Conservation (phyloP, 495 filamentous ascomycete genomes). For the Neurospora tetrasperma region DNA sequence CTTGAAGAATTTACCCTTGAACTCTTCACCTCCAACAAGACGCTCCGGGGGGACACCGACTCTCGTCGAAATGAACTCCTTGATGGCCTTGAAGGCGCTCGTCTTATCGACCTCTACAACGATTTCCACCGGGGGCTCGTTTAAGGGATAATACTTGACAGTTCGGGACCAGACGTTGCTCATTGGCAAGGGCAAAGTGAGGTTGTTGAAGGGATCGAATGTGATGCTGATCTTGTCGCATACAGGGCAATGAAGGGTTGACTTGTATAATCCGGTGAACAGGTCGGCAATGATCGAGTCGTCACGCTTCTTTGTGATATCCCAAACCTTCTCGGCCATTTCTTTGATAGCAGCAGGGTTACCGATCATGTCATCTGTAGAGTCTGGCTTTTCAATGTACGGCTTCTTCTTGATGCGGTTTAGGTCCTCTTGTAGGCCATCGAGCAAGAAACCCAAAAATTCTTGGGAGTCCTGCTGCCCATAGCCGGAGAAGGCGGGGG, state of each 20-base stretch:
- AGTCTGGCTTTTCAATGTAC: slow-evolving; percentile 95
- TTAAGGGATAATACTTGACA: slow-evolving; percentile 64
- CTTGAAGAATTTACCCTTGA: slow-evolving; percentile 71
- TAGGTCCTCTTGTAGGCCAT: slow-evolving; percentile 89
- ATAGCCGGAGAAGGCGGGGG: slow-evolving; percentile 81
- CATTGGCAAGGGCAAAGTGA: slow-evolving; percentile 83
- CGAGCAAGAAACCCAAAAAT: slow-evolving; percentile 91
- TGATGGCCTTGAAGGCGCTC: slow-evolving; percentile 58
- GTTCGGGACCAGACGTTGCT: slow-evolving; percentile 64
- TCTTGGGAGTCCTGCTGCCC: slow-evolving; percentile 97
- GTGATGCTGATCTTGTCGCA: slow-evolving; percentile 97
- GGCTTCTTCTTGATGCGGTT: slow-evolving; percentile 93
- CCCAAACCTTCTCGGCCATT: slow-evolving; percentile 79
- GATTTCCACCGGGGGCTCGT: slow-evolving; percentile 53
- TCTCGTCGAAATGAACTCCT: slow-evolving; percentile 62
- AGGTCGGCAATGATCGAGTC: slow-evolving; percentile 91
- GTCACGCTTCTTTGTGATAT: slow-evolving; percentile 85
- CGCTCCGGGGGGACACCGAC: slow-evolving; percentile 48
- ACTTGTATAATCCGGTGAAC: slow-evolving; percentile 97
- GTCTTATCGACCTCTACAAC: slow-evolving; percentile 82
- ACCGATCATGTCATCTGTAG: slow-evolving; percentile 90
- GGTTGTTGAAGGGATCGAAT: slow-evolving; percentile 93
- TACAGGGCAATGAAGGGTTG: slow-evolving; percentile 79
- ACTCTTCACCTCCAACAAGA: slow-evolving; percentile 69
- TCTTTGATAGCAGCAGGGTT: slow-evolving; percentile 64